A percentile compares a stretch with the other conserved stretches of the same genome.
Conservation (phyloP, 1,139 yeast species). For the Debaryomyces sp. region DNA sequence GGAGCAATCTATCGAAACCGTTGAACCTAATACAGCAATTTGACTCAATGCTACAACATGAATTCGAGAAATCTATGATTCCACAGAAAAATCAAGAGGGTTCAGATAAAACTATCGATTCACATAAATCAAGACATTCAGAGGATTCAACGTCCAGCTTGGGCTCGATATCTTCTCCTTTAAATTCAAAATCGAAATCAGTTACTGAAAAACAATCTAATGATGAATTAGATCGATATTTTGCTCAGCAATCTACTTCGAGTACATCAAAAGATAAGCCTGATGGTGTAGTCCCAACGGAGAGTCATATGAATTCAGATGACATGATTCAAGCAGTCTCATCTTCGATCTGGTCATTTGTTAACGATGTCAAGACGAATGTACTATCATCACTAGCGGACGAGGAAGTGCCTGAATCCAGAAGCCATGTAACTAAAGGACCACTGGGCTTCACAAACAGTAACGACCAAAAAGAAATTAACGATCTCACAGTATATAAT, state of each 20-base stretch:
- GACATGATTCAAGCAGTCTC: constrained; percentile 48
- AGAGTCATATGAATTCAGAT: constrained; percentile 19
- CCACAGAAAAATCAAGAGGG: constrained; percentile 12
- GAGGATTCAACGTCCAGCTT: constrained; percentile 25
- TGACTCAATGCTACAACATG: constrained; percentile 67
- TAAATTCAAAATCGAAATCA: constrained; percentile 21
- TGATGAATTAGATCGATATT: constrained; percentile 15
- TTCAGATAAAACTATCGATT: neutral
- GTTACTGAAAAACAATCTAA: neutral
- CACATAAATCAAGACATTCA: constrained; percentile 1
- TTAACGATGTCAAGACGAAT: constrained; percentile 44
- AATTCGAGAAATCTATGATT: constrained; percentile 56
- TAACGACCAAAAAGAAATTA: neutral
- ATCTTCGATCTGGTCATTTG: constrained; percentile 49
- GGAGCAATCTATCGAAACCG: constrained; percentile 57
- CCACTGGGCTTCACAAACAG: neutral
- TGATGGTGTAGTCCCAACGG: neutral
- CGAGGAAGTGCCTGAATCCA: constrained; percentile 18
- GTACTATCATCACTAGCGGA: constrained; percentile 41
- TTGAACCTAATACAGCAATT: constrained; percentile 65
- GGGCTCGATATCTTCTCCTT: constrained; percentile 29
- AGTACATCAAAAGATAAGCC: neutral
- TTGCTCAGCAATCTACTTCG: constrained; percentile 8
- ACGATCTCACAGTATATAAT: constrained; percentile 22
- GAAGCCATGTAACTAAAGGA: neutral